Evolutionary conservation across 1,284 basidiomycete genomes (phyloP).

Genomic region (Schizophyllum commune): DNA sequence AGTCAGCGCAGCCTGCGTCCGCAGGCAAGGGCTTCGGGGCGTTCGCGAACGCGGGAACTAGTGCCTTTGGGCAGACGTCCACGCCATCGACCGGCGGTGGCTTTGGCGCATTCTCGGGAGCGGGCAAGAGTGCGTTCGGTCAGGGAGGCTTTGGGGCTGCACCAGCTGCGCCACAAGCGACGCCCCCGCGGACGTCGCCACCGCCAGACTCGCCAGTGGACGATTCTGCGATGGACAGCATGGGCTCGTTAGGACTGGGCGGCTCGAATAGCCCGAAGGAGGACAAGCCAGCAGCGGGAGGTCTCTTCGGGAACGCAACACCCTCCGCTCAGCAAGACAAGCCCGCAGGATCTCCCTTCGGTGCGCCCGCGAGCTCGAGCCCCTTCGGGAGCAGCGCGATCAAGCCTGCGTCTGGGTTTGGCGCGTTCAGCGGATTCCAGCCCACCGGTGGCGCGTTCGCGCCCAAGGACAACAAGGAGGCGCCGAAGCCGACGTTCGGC

Average conservation of each 20-base stretch:
- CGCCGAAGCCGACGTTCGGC: conserved; percentile 6
- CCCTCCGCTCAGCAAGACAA: not conserved
- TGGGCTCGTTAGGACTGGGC: not conserved
- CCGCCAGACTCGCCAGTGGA: conserved; percentile 13
- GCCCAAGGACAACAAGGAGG: conserved; percentile 2
- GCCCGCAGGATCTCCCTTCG: conserved; percentile 11
- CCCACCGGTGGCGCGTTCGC: conserved; percentile 10
- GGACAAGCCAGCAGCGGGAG: conserved; percentile 7
- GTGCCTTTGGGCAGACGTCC: conserved; percentile 2
- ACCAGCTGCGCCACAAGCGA: not conserved
- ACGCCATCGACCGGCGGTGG: conserved; percentile 5
- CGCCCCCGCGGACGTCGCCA: conserved; percentile 8
- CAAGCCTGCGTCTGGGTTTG: conserved; percentile 33
- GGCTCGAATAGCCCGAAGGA: conserved; percentile 5
- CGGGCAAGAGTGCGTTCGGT: not conserved
- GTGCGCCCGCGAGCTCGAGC: conserved; percentile 16
- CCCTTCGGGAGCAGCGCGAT: conserved; percentile 19
- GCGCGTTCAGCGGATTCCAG: conserved; percentile 19
- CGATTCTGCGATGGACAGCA: not conserved
- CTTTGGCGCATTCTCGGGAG: conserved; percentile 9
- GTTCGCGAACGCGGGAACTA: conserved; percentile 11
- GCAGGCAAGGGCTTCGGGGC: conserved; percentile 12
- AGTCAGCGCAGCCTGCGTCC: conserved; percentile 10
- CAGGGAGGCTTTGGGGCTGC: conserved; percentile 5
- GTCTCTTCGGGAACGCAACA: conserved; percentile 8